Evolutionary conservation across 2,329 filamentous ascomycete genomes (phyloP).

Genomic region (Zopfia rhizophila): DNA sequence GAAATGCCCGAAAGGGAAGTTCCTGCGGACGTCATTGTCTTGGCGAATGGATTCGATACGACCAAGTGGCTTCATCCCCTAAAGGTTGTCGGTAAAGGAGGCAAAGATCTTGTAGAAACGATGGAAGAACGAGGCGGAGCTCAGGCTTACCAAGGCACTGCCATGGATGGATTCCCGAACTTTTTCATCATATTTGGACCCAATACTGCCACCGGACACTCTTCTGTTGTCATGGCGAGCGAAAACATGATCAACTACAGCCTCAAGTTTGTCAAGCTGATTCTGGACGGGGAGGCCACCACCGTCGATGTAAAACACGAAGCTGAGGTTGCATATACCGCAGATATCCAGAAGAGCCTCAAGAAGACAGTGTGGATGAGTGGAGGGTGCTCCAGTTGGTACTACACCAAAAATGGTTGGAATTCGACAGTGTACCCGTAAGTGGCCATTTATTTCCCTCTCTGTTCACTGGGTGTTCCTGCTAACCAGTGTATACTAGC

Average conservation of each 20-base stretch:
- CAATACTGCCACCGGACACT: constrained; percentile 71
- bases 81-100: constrained; percentile 62
- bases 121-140: constrained; percentile 70
- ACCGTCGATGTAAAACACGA: constrained; percentile 61
- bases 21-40: constrained; percentile 68
- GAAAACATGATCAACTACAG: constrained; percentile 72
- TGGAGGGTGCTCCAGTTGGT: constrained; percentile 62
- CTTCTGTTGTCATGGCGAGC: constrained; percentile 66
- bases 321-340: constrained; percentile 59
- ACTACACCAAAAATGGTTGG: constrained; percentile 60
- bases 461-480: neutral
- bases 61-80: constrained; percentile 65
- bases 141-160: constrained; percentile 69
- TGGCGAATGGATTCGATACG: constrained; percentile 71
- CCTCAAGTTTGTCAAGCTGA: constrained; percentile 67
- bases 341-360: constrained; percentile 58
- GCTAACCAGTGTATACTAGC: constrained; percentile 38
- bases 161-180: constrained; percentile 71
- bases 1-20: constrained; percentile 53
- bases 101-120: constrained; percentile 63
- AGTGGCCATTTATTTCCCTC: constrained; percentile 19
- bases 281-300: constrained; percentile 58
- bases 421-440: constrained; percentile 55
- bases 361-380: constrained; percentile 60
- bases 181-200: constrained; percentile 73